Conservation (phyloP, 1,284 basidiomycete genomes). For the Pseudomicrostroma phylloplanum region DNA sequence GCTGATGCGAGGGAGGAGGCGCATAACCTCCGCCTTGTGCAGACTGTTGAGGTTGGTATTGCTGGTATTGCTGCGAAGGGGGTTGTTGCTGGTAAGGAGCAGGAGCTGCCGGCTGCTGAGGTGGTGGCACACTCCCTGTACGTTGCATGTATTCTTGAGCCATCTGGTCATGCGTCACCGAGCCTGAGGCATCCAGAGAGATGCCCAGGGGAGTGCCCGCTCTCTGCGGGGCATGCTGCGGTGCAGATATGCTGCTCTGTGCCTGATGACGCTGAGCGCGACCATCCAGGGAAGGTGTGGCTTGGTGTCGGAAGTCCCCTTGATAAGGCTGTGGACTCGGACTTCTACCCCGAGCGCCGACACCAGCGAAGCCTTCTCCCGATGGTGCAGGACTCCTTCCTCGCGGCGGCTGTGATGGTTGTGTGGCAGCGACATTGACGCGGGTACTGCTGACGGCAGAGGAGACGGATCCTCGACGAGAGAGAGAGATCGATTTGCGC, state of each 20-base stretch:
- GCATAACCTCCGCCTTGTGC: slow-evolving; percentile 1
- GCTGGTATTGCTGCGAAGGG: slow-evolving; percentile 41
- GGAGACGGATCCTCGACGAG: slow-evolving; percentile 38
- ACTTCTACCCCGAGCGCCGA: slow-evolving; percentile 39
- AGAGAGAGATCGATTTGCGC: slow-evolving; percentile 51
- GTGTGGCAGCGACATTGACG: background rate
- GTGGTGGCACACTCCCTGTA: slow-evolving; percentile 60
- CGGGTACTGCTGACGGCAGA: slow-evolving; percentile 15
- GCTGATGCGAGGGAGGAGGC: slow-evolving; percentile 10
- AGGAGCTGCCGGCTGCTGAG: slow-evolving; percentile 6
- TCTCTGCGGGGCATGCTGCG: slow-evolving; percentile 29
- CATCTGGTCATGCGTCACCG: slow-evolving; percentile 73
- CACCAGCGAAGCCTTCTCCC: slow-evolving; percentile 38
- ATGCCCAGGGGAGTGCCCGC: slow-evolving; percentile 62
- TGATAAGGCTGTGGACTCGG: slow-evolving; percentile 41
- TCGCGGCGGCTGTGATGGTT: slow-evolving; percentile 9
- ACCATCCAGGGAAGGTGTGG: too few species aligned
- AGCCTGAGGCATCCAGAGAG: slow-evolving; percentile 67
- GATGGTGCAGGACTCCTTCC: slow-evolving; percentile 14
- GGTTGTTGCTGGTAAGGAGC: slow-evolving; percentile 8
- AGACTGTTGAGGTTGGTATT: slow-evolving; percentile 36
- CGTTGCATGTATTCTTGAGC: slow-evolving; percentile 56
- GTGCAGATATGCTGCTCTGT: slow-evolving; percentile 7
- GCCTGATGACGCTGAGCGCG: slow-evolving; percentile 12
- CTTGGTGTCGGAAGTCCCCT: too few species aligned